These are phyloP conservation scores for Epichloe aotearoae DNA, from an alignment of 2,329 filamentous ascomycete species.

Conservation along the genomic window DNA sequence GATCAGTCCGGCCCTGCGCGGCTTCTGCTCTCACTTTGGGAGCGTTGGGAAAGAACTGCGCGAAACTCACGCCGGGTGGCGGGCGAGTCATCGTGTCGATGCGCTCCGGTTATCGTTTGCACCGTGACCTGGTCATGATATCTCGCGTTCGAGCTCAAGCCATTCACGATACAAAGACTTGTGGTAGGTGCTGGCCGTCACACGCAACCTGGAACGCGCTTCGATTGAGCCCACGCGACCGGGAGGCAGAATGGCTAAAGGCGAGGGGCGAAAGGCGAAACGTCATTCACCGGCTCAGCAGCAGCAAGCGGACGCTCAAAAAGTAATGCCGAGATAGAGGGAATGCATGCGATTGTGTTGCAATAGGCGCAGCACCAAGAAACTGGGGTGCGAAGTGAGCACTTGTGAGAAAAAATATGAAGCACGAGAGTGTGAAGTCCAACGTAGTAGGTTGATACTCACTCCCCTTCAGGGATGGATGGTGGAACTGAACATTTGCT, in stretches of 20 bases:
- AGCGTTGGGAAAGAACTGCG: constrained; percentile 74
- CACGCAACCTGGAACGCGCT: constrained; percentile 11
- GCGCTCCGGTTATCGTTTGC: constrained; percentile 37
- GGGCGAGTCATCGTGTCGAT: constrained; percentile 64
- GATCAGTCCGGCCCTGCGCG: constrained; percentile 22
- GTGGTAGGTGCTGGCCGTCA: constrained; percentile 4
- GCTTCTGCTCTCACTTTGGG: constrained; percentile 46
- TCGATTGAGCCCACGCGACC: constrained; percentile 28
- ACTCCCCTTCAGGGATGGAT: constrained; percentile 6
- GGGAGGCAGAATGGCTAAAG: constrained; percentile 5
- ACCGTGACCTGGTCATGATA: constrained; percentile 45
- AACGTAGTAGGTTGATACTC: constrained; percentile 1
- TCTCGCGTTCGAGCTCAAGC: constrained; percentile 22
- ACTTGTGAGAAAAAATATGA: constrained; percentile 3
- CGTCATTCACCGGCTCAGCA: constrained; percentile 34
- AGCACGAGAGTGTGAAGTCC: constrained; percentile 5
- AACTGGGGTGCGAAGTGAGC: constrained; percentile 1
- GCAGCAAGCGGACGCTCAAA: constrained; percentile 11
- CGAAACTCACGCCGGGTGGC: constrained; percentile 61
- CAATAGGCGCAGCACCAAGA: constrained; percentile 3
- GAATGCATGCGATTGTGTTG: constrained; percentile 8
- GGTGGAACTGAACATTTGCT: constrained; percentile 4
- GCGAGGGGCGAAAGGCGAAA: neutral
- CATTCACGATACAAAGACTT: constrained; percentile 11
- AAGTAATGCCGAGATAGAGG: neutral